Percentiles rank a stretch among this genome's conserved stretches.
These are phyloP conservation scores for Cladophialophora immunda DNA, from an alignment of 2,329 filamentous ascomycete species.

Conservation along the genomic window DNA sequence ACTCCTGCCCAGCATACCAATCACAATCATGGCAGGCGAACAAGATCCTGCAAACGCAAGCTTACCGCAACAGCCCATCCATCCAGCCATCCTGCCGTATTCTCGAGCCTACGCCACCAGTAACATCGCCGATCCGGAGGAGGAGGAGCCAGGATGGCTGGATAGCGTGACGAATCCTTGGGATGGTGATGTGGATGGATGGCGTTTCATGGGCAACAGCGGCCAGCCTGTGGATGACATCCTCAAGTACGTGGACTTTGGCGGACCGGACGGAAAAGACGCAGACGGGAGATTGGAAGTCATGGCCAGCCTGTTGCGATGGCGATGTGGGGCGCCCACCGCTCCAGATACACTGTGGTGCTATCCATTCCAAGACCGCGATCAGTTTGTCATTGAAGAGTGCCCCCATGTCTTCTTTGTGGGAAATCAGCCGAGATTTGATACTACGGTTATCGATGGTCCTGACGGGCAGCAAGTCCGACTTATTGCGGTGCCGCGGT, in stretches of 20 bases:
- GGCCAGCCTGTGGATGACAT: slow-evolving; percentile 96
- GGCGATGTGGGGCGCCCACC: slow-evolving; percentile 90
- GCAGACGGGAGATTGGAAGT: slow-evolving; percentile 73
- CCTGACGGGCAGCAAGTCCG: slow-evolving; percentile 73
- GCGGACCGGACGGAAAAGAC: slow-evolving; percentile 40
- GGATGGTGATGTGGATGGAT: slow-evolving; percentile 89
- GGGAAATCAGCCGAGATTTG: slow-evolving; percentile 82
- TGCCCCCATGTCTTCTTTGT: slow-evolving; percentile 93
- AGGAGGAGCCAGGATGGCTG: slow-evolving; percentile 73
- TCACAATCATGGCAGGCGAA: slow-evolving; percentile 86
- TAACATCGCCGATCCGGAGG: slow-evolving; percentile 51
- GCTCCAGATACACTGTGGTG: slow-evolving; percentile 97
- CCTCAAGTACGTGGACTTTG: slow-evolving; percentile 80
- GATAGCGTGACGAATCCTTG: slow-evolving; percentile 92
- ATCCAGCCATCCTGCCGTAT: slow-evolving; percentile 87
- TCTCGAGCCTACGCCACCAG: slow-evolving; percentile 71
- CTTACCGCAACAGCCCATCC: slow-evolving; percentile 91
- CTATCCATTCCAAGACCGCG: slow-evolving; percentile 93
- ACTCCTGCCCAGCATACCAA: slow-evolving; percentile 83
- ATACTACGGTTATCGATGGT: slow-evolving; percentile 72
- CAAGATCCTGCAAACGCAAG: slow-evolving; percentile 88
- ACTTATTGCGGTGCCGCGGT: slow-evolving; percentile 83
- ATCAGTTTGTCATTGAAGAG: slow-evolving; percentile 84
- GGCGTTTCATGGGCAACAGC: slow-evolving; percentile 83
- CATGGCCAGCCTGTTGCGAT: slow-evolving; percentile 94